Evolutionary conservation across 2,329 filamentous ascomycete species (phyloP), one percentile per base, ranked within the genome.

Genomic region (Chaetomiaceae sp.): DNA sequence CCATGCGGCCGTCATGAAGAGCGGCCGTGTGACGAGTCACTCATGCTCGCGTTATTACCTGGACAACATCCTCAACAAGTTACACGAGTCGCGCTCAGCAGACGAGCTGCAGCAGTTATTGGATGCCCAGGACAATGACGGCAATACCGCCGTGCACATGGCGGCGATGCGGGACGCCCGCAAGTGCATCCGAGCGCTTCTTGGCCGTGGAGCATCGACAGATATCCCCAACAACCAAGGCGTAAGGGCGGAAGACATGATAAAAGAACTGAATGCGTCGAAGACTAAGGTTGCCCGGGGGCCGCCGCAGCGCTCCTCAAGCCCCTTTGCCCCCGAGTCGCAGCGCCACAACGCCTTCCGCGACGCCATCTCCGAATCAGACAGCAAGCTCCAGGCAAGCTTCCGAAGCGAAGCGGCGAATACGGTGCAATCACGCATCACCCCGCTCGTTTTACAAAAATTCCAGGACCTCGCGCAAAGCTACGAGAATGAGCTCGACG

Each of bases 11-110:
- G 86, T 88, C 48, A 92, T 92, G 63, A 95, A 92, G 53, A 85
- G 85, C 62, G 89, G 87, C 48, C 86, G 90, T 46, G 73, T 80
- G 5, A 88, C 87, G 56, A 96, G 92, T 69, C 90, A 91, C 66
- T 86, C 88, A 20, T 95, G 89, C 64, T 90, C 91, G 29, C 82
- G 90, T 30, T 97, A 97, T 69, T 99, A 99, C 70, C 81, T 96
- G 29, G 92, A 97, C 68, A 87, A 87, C 59, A 85, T 97, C 57
- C 77, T 97, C 51, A 92, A 95, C 69, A 90, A 87, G 67, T 81
- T 99, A 55, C 82, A 85, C 57, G 89, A 95, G 64, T 82, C 84
- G 1, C 82, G 88, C 61, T 83, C 89, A 5, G 85, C 85, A 8
- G 82, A 85, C 51, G 84, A 89, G 51, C 83, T 97, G 43, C 88